Evolutionary conservation across 2,329 filamentous ascomycete species (phyloP).

Genomic region (Aschersonia sp.): DNA sequence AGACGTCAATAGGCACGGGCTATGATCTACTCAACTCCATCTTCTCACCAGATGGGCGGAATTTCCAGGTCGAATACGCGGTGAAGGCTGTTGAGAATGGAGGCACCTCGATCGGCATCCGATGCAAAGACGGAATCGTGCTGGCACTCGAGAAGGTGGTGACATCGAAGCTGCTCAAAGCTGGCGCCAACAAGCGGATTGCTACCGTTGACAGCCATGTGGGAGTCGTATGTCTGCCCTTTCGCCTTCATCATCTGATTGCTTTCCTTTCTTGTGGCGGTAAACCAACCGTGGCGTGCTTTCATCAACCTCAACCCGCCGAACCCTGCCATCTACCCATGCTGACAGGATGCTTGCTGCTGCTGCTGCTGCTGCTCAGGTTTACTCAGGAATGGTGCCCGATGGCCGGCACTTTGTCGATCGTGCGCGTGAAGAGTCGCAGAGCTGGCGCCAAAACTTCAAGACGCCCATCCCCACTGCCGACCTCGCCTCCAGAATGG

Average conservation of each 20-base stretch:
- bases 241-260: neutral
- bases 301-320: too few species aligned
- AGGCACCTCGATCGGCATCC: constrained; percentile 88
- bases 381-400: constrained; percentile 85
- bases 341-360: too few species aligned
- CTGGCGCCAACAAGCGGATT: constrained; percentile 93
- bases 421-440: constrained; percentile 84
- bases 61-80: constrained; percentile 98
- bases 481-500: constrained; percentile 83
- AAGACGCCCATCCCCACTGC: constrained; percentile 84
- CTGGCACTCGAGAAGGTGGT: constrained; percentile 95
- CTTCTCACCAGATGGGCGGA: constrained; percentile 96
- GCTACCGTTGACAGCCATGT: constrained; percentile 86
- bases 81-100: constrained; percentile 98
- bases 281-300: too few species aligned
- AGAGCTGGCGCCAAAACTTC: constrained; percentile 83
- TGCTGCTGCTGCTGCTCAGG: constrained; percentile 33
- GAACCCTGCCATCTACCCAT: too few species aligned
- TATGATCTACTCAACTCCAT: constrained; percentile 99
- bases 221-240: constrained; percentile 57
- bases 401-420: constrained; percentile 92
- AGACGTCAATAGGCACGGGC: constrained; percentile 99
- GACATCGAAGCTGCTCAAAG: constrained; percentile 87
- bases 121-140: constrained; percentile 93
- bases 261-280: neutral